A percentile compares a stretch with the other conserved stretches of the same genome.
Conservation (phyloP, 2,329 filamentous ascomycete genomes). For the Cercospora sp. region DNA sequence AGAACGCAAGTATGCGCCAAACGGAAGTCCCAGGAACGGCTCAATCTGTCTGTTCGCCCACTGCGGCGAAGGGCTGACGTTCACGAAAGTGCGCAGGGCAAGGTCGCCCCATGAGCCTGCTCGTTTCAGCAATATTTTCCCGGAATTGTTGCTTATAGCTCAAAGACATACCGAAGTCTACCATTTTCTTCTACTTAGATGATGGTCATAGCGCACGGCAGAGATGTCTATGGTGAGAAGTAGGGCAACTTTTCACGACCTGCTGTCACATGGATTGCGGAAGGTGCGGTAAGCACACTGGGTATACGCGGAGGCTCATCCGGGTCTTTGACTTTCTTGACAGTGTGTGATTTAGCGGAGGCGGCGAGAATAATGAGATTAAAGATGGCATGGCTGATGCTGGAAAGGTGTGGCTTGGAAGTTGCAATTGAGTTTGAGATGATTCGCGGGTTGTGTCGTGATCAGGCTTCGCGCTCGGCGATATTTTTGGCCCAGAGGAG, state of each 20-base stretch:
- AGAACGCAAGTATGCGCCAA: conserved; percentile 35
- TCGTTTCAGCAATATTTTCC: conserved; percentile 11
- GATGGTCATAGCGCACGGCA: neutral
- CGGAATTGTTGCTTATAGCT: conserved; percentile 10
- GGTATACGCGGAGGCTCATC: neutral
- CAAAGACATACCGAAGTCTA: conserved; percentile 21
- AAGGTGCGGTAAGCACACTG: neutral
- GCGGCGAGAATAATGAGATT: neutral
- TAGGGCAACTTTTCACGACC: neutral
- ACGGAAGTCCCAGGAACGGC: conserved; percentile 36
- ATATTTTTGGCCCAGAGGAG: neutral
- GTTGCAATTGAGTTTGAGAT: neutral
- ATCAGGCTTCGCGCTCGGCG: neutral
- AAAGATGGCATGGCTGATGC: neutral
- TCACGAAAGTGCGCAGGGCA: conserved; percentile 33
- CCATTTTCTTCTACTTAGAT: conserved; percentile 13
- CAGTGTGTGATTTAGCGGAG: neutral
- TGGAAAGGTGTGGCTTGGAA: neutral
- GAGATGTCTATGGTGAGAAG: neutral
- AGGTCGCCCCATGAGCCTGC: conserved; percentile 36
- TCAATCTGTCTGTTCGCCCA: conserved; percentile 37
- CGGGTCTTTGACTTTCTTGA: neutral
- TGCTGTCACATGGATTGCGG: neutral
- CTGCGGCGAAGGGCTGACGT: conserved; percentile 36
- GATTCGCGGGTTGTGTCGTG: neutral